phyloP scores from a whole-genome alignment of 1,284 basidiomycete genomes.

The Ustilago shanxiensis region DNA sequence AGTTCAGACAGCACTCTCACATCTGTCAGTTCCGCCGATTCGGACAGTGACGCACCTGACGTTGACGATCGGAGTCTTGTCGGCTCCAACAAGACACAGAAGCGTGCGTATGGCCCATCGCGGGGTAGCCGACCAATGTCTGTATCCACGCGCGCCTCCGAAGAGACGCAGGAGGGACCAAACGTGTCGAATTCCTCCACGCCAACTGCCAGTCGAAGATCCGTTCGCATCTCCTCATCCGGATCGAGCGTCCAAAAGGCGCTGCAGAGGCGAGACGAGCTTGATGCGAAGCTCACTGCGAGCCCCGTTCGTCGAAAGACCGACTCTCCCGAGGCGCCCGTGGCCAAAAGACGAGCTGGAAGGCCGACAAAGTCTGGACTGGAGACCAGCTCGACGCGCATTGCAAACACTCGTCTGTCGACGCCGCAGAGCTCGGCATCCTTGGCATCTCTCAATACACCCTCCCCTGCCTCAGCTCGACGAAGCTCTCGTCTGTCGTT shows the following conservation, averaged over 20 bases:
- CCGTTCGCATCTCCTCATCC: conserved; percentile 39
- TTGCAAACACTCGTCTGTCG: background rate
- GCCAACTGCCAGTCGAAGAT: conserved; percentile 38
- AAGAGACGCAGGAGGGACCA: background rate
- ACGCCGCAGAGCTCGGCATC: background rate
- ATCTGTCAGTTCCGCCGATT: conserved; percentile 33
- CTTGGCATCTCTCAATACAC: background rate
- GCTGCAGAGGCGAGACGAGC: conserved; percentile 43
- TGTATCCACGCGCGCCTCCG: conserved; percentile 9
- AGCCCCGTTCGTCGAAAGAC: conserved; percentile 24
- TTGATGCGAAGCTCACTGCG: conserved; percentile 41
- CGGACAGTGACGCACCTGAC: conserved; percentile 27
- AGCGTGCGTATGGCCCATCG: background rate
- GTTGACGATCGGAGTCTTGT: background rate
- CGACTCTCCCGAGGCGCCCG: conserved; percentile 15
- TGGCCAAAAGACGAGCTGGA: conserved; percentile 15
- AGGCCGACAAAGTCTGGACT: conserved; percentile 26
- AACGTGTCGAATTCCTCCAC: conserved; percentile 17
- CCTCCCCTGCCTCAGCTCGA: conserved; percentile 16
- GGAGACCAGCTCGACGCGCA: background rate
- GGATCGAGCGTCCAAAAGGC: conserved; percentile 53
- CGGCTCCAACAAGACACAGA: background rate
- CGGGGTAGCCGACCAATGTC: background rate
- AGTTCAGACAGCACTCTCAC: conserved; percentile 35
- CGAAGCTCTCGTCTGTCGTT: conserved; percentile 33